Conservation (phyloP, 768 basidiomycete species). For the Chalciporus pseudorubinellus region DNA sequence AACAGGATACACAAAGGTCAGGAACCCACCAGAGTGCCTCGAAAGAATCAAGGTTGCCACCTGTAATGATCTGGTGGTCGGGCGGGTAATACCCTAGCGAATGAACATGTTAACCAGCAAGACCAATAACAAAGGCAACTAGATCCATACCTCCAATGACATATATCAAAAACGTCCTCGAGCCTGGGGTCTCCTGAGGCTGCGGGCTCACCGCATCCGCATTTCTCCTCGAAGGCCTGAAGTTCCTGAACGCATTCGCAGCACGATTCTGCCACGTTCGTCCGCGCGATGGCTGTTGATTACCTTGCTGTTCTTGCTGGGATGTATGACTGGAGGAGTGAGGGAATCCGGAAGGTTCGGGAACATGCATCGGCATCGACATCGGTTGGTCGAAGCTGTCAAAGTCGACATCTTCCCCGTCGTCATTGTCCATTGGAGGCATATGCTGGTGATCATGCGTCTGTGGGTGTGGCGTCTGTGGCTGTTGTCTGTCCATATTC, state of each 20-base stretch:
- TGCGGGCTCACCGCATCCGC: constrained; percentile 21
- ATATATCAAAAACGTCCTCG: constrained; percentile 82
- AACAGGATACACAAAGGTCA: not conserved
- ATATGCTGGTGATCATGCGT: constrained; percentile 7
- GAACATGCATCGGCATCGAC: constrained; percentile 26
- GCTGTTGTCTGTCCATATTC: constrained; percentile 41
- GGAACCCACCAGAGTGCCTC: constrained; percentile 68
- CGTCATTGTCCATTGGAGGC: constrained; percentile 20
- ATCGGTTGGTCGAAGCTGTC: constrained; percentile 26
- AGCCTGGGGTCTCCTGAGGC: constrained; percentile 21
- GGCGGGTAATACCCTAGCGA: constrained; percentile 84
- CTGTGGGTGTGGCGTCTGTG: constrained; percentile 16
- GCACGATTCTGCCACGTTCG: constrained; percentile 61
- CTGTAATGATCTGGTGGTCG: constrained; percentile 85
- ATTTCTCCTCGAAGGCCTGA: constrained; percentile 40
- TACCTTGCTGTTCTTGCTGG: constrained; percentile 12
- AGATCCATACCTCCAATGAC: constrained; percentile 70
- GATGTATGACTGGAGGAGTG: constrained; percentile 13
- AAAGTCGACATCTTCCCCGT: constrained; percentile 27
- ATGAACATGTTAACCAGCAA: constrained; percentile 4
- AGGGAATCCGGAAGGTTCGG: constrained; percentile 23
- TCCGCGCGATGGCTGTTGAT: constrained; percentile 29
- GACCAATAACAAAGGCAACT: not conserved
- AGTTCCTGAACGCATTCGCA: constrained; percentile 57
- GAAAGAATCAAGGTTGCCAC: constrained; percentile 72